Conservation (phyloP, 140 eudicot genomes). For the Cichorium intybus region DNA sequence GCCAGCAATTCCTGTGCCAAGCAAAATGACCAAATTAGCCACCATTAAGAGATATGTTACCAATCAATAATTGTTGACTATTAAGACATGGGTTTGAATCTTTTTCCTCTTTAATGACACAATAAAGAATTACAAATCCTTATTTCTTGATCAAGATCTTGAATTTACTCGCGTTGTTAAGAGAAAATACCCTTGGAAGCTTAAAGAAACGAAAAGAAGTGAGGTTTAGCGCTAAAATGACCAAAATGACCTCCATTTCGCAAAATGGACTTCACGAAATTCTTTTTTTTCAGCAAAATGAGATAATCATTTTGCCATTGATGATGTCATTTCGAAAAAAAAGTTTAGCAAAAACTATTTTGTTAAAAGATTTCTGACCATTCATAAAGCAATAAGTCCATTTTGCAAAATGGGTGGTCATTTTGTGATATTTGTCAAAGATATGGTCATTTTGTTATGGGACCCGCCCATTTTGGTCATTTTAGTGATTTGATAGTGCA, state of each 20-base stretch:
- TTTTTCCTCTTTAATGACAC: neutral
- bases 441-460: neutral
- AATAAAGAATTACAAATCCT: neutral
- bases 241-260: neutral
- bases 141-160: neutral
- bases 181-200: neutral
- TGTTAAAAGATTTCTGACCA: neutral
- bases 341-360: neutral
- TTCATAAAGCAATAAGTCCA: neutral
- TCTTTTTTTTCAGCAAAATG: neutral
- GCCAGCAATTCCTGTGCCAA: slow-evolving; percentile 50
- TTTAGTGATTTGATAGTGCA: neutral
- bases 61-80: too few species aligned
- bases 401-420: neutral
- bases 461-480: neutral
- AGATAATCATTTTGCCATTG: too few species aligned
- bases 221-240: neutral
- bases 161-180: neutral
- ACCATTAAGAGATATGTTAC: neutral
- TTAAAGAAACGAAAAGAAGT: neutral
- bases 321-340: neutral
- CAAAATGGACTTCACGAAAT: neutral
- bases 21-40: slow-evolving; percentile 1
- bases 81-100: neutral
- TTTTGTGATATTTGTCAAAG: neutral